Percentiles rank a stretch among this genome's conserved stretches.
phyloP scores from a whole-genome alignment of 257 asterid species.

The Fraxinus quadrangulata region DNA sequence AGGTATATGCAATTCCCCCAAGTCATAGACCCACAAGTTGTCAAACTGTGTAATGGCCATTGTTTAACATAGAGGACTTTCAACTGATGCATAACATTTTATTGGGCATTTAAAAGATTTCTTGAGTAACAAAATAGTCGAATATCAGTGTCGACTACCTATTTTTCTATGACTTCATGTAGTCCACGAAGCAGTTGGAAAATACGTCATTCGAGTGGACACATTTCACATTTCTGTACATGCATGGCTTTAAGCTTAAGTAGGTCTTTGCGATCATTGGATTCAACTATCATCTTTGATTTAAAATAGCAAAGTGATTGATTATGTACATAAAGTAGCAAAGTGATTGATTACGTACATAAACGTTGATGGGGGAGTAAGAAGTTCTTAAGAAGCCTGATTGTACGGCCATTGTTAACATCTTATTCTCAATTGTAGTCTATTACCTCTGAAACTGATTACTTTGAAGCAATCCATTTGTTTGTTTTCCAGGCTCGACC shows the following conservation, averaged over 20 bases:
- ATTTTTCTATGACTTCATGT: too few species aligned
- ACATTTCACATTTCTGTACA: background rate
- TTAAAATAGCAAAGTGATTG: background rate
- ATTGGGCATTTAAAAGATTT: too few species aligned
- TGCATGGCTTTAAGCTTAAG: background rate
- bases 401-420: background rate
- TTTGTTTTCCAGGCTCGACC: constrained; percentile 48
- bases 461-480: background rate
- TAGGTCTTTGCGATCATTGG: background rate
- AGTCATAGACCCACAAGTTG: background rate
- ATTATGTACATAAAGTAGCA: background rate
- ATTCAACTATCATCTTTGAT: background rate
- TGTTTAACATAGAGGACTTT: background rate
- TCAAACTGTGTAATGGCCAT: background rate
- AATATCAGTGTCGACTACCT: too few species aligned
- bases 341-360: background rate
- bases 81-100: too few species aligned
- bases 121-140: too few species aligned
- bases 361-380: background rate
- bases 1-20: background rate
- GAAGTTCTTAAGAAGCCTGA: background rate
- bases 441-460: background rate
- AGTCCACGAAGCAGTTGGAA: background rate
- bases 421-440: background rate
- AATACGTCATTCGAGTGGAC: background rate